Base-by-base conservation (phyloP, 768 basidiomycete genomes). In the Tephrocybe sp. region DNA sequence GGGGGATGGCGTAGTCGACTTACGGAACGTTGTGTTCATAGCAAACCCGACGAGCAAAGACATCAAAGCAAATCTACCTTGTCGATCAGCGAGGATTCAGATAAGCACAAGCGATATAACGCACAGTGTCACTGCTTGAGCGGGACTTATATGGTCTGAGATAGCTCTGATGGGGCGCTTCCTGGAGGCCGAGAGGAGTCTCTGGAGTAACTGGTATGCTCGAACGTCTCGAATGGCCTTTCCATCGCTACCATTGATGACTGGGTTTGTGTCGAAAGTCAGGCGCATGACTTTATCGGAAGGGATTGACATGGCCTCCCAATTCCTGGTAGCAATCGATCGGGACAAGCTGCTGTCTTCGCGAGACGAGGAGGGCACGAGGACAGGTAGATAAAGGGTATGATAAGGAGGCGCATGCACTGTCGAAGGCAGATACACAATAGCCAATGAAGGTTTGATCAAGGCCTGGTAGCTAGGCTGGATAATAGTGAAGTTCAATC, bases 41-140 rank as follows among this genome's bases (percentile, higher is more conserved):
- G 82, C 69, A 36, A 79, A 80, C 27, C 65, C 84, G 72, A 87
- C 69, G n/a, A 88, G 72, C 31, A 89, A 70, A 31, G 85, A 85
- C 55, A 89, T 67, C 41, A 89, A 63, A 1, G 86, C 83, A 52
- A 89, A 76, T 41, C 87, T 89, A 54, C n/a, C 4, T 49, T 15
- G 7, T 49, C 21, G 21, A n/a, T n/a, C n/a, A n/a, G n/a, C n/a
- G 22, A 21, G 6, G 57, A 19, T 50, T 16, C 40, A 31, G 40
- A 22, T 42, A 34, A 55, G 45, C 27, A 45, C 11, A 39, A 57
- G 39, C 8, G 34, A 46, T 45, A 34, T 27, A 42, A 66, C 83
- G n/a, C 71, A 88, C 87, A 89, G 68, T 18, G 84, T 86, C 41
- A 84, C 70, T 29, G 84, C 74, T 58, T 83, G 79, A 40, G 75